Percentiles rank a stretch among this genome's conserved stretches.
phyloP scores from a whole-genome alignment of 768 basidiomycete genomes.

The Collybia mongolica region DNA sequence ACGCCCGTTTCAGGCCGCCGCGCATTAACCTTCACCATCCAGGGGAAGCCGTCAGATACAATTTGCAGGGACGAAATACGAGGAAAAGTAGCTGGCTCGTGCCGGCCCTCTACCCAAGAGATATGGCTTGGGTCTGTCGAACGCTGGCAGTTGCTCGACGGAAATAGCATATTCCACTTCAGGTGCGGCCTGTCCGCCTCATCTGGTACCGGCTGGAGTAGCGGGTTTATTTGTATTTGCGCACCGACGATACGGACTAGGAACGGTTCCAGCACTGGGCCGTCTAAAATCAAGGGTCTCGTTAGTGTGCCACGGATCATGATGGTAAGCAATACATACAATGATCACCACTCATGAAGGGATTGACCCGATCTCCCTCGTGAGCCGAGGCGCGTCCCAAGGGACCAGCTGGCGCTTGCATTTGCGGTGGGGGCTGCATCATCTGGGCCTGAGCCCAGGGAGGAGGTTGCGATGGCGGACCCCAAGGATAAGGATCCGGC shows the following conservation, averaged over 20 bases:
- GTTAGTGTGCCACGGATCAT: background rate
- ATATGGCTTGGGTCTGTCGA: slow-evolving; percentile 55
- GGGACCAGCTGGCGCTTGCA: background rate
- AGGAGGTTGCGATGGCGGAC: background rate
- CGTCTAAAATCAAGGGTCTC: slow-evolving; percentile 38
- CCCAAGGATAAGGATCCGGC: slow-evolving; percentile 1
- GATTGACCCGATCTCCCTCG: slow-evolving; percentile 14
- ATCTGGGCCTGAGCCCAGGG: slow-evolving; percentile 2
- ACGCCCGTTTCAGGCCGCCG: slow-evolving; percentile 47
- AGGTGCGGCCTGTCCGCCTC: slow-evolving; percentile 48
- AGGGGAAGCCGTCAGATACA: slow-evolving; percentile 53
- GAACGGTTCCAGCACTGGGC: slow-evolving; percentile 69
- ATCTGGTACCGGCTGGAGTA: slow-evolving; percentile 46
- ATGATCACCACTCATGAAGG: slow-evolving; percentile 15
- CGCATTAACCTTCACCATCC: slow-evolving; percentile 51
- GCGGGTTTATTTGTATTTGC: slow-evolving; percentile 54
- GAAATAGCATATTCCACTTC: slow-evolving; percentile 76
- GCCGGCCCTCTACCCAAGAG: slow-evolving; percentile 68
- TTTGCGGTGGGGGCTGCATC: background rate
- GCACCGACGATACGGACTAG: slow-evolving; percentile 49
- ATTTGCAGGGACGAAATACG: slow-evolving; percentile 52
- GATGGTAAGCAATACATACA: slow-evolving; percentile 9
- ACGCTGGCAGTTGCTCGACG: slow-evolving; percentile 56
- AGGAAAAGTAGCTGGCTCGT: slow-evolving; percentile 65
- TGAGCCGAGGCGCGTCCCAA: slow-evolving; percentile 5